Evolutionary conservation across 2,329 filamentous ascomycete species (phyloP), one percentile per base, ranked within the genome.

Genomic region (Ceratocystis destructans): DNA sequence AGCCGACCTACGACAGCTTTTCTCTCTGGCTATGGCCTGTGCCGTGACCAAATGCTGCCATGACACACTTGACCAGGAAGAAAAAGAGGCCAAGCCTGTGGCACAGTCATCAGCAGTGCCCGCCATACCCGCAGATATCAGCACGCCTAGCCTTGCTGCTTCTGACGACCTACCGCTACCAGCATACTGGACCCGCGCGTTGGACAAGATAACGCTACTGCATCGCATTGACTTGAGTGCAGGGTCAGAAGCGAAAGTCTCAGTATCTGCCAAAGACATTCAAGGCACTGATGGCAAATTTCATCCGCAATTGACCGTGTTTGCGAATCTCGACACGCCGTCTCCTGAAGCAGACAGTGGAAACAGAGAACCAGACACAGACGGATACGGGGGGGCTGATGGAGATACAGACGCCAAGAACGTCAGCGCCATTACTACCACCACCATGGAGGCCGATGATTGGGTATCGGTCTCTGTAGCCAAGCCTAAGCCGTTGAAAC

Each of bases 1-100:
- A 17, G 68, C 70, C 8, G 78, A 79, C 44, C 75, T 82, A 5
- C 72, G 75, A 12, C 76, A 77, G 69, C 82, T 82, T 71, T 70
- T 83, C 7, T 73, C 75, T 66, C 76, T 76, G 20, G 77, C 79
- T 12, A 74, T 77, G 6, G 70, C 75, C 28, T 79, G 76, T 57
- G 73, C 74, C 53, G 72, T 82, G 2, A 72, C 76, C 0, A 71
- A 76, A 8, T 73, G 74, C 65, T 72, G 73, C 61, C 70, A 77
- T 37, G 69, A 71, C 25, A 68, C 69, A 41, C 70, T 75, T 17
- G 0, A 46, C 3, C 48, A 64, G 2, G 41, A 64, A 41, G 66
- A 68, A 5, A 57, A 45, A 45, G 46, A 53, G 28, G 7, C n/a
- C 7, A 53, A 55, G 12, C n/a, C 55, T 28, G 17, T 7, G 31